These are phyloP conservation scores for Calendula officinalis DNA, from an alignment of 129 eudicot genomes.

Conservation along the genomic window DNA sequence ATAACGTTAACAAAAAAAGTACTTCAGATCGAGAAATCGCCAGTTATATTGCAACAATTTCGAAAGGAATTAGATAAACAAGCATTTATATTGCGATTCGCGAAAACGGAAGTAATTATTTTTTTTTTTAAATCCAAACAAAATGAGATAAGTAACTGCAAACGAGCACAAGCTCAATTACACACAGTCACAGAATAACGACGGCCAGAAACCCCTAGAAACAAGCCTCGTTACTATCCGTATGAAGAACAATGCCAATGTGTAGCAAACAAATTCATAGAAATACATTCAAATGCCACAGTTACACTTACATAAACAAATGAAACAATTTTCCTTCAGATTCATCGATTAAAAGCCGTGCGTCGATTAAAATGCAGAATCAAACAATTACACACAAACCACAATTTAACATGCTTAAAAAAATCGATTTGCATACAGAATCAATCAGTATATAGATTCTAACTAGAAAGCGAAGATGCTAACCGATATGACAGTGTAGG, in stretches of 20 bases:
- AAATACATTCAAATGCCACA: background rate
- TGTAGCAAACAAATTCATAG: conserved; percentile 10
- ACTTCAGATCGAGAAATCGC: conserved; percentile 7
- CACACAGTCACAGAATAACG: background rate
- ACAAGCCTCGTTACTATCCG: background rate
- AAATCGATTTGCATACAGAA: background rate
- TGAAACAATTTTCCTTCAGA: conserved; percentile 7
- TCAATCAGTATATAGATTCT: conserved; percentile 11
- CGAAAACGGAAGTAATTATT: background rate
- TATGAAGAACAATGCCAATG: conserved; percentile 27
- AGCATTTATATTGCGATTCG: background rate
- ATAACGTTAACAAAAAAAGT: background rate
- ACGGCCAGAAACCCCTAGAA: background rate
- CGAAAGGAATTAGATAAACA: background rate
- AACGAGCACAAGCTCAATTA: background rate
- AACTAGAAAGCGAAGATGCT: conserved; percentile 8
- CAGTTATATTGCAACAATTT: background rate
- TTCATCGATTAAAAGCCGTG: background rate
- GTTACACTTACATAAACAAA: conserved; percentile 6
- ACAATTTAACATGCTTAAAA: background rate
- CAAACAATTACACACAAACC: background rate
- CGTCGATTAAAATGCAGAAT: conserved; percentile 10
- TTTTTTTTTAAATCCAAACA: too few species aligned
- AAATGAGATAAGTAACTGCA: background rate
- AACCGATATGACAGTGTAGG: conserved; percentile 21